Evolutionary conservation across 192 early-diverging fungal species (phyloP).

Genomic region (Coemansia sp.): DNA sequence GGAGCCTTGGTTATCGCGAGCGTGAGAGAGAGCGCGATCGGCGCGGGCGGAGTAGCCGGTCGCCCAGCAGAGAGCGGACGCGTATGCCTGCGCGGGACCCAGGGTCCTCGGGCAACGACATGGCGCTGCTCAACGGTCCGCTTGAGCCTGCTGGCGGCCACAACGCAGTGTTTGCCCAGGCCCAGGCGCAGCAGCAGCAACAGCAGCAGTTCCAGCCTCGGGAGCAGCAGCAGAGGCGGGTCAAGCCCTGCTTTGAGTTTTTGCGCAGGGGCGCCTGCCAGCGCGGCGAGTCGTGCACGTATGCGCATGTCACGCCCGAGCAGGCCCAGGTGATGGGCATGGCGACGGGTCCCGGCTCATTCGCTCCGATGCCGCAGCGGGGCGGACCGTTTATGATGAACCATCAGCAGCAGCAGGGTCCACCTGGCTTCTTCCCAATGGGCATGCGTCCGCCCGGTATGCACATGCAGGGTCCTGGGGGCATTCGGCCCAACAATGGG

Average conservation of each 20-base stretch:
- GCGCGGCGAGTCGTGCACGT: constrained; percentile 44
- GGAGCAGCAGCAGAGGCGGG: constrained; percentile 19
- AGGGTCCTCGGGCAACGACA: constrained; percentile 10
- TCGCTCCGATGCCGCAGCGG: neutral
- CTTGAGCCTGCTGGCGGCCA: constrained; percentile 17
- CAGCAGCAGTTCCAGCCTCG: constrained; percentile 6
- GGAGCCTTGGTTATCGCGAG: neutral
- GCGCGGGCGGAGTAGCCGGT: constrained; percentile 14
- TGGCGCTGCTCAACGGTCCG: constrained; percentile 33
- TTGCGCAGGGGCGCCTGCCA: constrained; percentile 46
- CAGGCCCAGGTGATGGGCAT: constrained; percentile 46
- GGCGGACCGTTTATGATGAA: constrained; percentile 20
- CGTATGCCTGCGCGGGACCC: constrained; percentile 7
- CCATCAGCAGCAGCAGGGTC: constrained; percentile 10
- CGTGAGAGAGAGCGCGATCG: constrained; percentile 23
- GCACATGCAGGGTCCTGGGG: constrained; percentile 8
- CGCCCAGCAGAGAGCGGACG: constrained; percentile 23
- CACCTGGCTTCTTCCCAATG: constrained; percentile 13
- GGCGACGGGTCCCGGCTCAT: constrained; percentile 4
- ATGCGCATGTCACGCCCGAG: constrained; percentile 31
- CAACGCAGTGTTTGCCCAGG: constrained; percentile 12
- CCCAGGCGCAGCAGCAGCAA: constrained; percentile 21
- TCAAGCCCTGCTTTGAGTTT: constrained; percentile 49
- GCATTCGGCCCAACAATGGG: neutral
- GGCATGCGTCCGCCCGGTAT: constrained; percentile 16